phyloP scores from a whole-genome alignment of 768 basidiomycete genomes.

The Lactifluus subvellereus region DNA sequence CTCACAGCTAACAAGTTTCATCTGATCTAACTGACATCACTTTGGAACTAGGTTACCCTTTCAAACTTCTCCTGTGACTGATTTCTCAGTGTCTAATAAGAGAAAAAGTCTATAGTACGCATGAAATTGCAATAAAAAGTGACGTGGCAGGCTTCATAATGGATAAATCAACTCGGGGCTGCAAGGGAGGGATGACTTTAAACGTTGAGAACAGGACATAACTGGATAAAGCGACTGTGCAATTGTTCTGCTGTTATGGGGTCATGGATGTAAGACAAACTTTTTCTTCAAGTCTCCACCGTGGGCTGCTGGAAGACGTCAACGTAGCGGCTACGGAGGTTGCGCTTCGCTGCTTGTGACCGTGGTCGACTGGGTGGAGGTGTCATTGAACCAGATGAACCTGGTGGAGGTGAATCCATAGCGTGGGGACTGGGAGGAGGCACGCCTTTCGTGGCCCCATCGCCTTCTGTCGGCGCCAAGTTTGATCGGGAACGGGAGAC shows the following conservation, averaged over 20 bases:
- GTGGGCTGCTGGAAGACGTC: conserved; percentile 69
- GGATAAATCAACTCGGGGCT: conserved; percentile 14
- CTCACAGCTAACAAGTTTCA: not conserved
- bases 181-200: not conserved
- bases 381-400: conserved; percentile 37
- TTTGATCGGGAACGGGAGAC: conserved; percentile 60
- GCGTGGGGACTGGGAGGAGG: conserved; percentile 30
- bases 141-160: conserved; percentile 1
- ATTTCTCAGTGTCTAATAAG: conserved; percentile 18
- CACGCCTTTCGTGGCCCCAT: conserved; percentile 30
- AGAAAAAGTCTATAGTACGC: conserved; percentile 22
- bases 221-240: conserved; percentile 3
- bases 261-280: not conserved
- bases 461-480: conserved; percentile 44
- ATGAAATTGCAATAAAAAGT: conserved; percentile 15
- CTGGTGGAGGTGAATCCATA: conserved; percentile 34
- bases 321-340: conserved; percentile 78
- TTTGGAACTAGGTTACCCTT: conserved; percentile 59
- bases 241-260: conserved; percentile 2
- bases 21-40: conserved; percentile 6
- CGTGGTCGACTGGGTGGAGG: conserved; percentile 46
- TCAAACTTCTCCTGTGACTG: conserved; percentile 62
- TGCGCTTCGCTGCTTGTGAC: conserved; percentile 67
- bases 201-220: not conserved
- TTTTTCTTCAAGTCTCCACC: conserved; percentile 1